Conservation (phyloP, 78 protist species). For the Planoprotostelium fungivorum region DNA sequence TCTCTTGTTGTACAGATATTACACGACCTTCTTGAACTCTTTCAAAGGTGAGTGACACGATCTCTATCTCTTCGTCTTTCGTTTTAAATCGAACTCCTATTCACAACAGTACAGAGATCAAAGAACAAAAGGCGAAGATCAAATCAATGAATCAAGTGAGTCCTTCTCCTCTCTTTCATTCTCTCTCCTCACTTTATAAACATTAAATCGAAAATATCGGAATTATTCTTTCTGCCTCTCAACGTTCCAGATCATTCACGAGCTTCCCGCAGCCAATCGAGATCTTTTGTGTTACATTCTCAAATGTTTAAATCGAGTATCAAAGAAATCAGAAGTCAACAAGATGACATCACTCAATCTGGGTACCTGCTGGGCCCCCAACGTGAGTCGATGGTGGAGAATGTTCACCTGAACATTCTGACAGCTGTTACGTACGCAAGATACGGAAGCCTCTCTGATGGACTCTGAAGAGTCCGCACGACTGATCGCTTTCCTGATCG, state of each 20-base stretch:
- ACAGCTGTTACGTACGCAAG: neutral
- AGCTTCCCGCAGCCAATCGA: neutral
- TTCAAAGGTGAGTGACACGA: neutral
- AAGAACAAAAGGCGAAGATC: neutral
- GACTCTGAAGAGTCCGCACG: neutral
- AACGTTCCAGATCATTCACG: too few relatives aligned
- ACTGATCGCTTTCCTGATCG: neutral
- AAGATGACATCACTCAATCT: conserved; percentile 57
- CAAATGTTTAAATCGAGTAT: neutral
- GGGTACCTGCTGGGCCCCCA: conserved; percentile 66
- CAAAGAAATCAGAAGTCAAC: conserved; percentile 7
- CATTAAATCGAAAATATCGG: too few relatives aligned
- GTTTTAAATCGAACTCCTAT: too few relatives aligned
- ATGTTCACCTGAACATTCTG: neutral
- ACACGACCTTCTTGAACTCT: conserved; percentile 1
- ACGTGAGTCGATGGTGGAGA: conserved; percentile 7
- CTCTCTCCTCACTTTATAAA: too few relatives aligned
- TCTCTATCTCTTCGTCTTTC: neutral
- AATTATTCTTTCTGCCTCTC: too few relatives aligned
- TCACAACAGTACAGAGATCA: neutral
- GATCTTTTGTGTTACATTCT: neutral
- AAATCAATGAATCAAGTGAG: neutral
- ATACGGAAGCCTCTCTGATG: neutral
- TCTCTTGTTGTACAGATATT: conserved; percentile 54
- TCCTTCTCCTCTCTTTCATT: too few relatives aligned